A percentile compares a stretch with the other conserved stretches of the same genome.
phyloP scores from a whole-genome alignment of 2,329 filamentous ascomycete species.

The Pseudogymnoascus sp. region DNA sequence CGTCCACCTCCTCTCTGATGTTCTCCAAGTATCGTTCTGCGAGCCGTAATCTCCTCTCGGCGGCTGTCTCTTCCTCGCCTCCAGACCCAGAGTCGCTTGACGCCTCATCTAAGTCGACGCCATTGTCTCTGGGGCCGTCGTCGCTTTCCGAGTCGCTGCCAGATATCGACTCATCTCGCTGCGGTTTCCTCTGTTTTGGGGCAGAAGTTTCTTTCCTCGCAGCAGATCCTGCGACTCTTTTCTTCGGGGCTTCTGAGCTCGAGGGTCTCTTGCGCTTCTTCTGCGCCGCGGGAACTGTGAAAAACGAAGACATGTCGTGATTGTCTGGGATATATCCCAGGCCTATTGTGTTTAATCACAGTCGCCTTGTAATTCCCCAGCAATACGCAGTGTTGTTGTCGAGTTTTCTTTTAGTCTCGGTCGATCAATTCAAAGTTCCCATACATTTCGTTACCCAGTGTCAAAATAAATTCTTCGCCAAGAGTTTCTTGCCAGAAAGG shows the following conservation, averaged over 20 bases:
- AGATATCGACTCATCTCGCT: conserved; percentile 65
- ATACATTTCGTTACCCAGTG: not conserved
- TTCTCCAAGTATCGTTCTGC: conserved; percentile 92
- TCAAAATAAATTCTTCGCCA: conserved; percentile 12
- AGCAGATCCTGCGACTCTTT: conserved; percentile 43
- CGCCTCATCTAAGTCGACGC: conserved; percentile 38
- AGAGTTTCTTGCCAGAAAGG: conserved; percentile 9
- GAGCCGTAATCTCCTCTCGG: conserved; percentile 75
- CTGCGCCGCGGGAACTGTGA: conserved; percentile 77
- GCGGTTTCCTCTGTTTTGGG: conserved; percentile 33
- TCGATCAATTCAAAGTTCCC: not conserved
- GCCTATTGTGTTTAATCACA: not conserved
- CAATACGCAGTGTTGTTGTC: conserved; percentile 3
- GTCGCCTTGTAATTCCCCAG: not conserved
- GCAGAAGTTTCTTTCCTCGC: conserved; percentile 37
- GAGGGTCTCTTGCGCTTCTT: conserved; percentile 78
- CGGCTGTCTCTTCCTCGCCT: conserved; percentile 79
- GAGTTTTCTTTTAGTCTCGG: not conserved
- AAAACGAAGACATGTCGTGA: conserved; percentile 80
- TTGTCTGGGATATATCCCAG: not conserved
- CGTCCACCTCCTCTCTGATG: conserved; percentile 73
- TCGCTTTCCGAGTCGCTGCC: conserved; percentile 71
- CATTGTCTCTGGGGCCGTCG: conserved; percentile 39
- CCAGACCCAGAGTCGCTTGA: conserved; percentile 49
- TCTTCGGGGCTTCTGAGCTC: conserved; percentile 49